Evolutionary conservation across 768 basidiomycete genomes (phyloP), one percentile per base, ranked within the genome.

Genomic region (Pleurotus salmoneostramineus): DNA sequence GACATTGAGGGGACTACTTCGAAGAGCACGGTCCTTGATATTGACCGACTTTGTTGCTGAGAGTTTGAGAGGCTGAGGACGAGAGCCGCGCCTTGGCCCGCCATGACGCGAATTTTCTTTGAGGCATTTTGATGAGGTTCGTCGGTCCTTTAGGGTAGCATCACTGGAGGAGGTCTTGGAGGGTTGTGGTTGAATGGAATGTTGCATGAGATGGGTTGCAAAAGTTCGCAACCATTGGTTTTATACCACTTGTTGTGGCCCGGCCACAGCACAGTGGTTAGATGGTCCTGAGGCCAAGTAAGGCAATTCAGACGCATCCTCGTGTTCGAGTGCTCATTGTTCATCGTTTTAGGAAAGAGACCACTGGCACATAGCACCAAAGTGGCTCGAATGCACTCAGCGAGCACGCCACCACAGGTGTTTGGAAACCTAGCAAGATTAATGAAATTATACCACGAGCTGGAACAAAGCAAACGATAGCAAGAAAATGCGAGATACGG

Each of bases 401-500:
- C 11, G 47, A n/a, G 8, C 37, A 40, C 37, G n/a, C 37, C n/a
- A 40, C 37, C 37, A 40, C 37, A 8, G 37, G 3, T 40, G 37
- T 40, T 1, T 40, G 3, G 10, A 40, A 40, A 10, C 10, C 37
- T n/a, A 2, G n/a, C n/a, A 40, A 40, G 37, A 40, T 40, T 40
- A 51, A n/a, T 31, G 50, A 32, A 10, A 51, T 51, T 32, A 32
- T 32, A 44, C 55, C 33, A 56, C 35, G 12, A 45, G 35, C 56
- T 46, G 35, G 44, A 48, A 45, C 35, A 36, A 17, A 37, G 47
- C 33, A 52, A 63, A 61, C 58, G 54, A 49, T 54, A 46, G 59
- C 10, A 61, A 50, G 56, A 46, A 60, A n/a, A 56, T 50, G 54
- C 60, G 59, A 52, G 57, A 61, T 64, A 65, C 55, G 63, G 64